Base-by-base conservation (phyloP, 2,329 filamentous ascomycete genomes). In the Alternaria infectoria region DNA sequence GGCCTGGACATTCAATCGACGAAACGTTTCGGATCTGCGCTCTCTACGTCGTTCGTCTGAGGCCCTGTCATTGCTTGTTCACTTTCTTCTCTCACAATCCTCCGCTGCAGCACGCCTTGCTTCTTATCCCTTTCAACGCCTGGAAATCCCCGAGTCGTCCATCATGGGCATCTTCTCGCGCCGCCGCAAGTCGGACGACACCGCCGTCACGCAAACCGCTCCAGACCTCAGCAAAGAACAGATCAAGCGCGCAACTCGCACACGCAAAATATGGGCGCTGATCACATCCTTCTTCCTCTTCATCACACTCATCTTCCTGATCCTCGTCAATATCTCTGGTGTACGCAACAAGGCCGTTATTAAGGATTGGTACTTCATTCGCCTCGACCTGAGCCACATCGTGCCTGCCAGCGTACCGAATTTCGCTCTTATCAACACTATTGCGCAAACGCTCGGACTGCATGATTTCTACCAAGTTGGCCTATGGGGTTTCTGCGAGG, bases 391-490 rank as follows among this genome's bases (percentile, higher is more conserved):
- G 52, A 88, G 91, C 70, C 87, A 96, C 73, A 91, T 97, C 76
- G 90, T 97, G 60, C 91, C 91, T 0, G 83, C 88, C 32, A 88
- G 87, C 6, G 87, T 92, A 15, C 90, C 91, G 45, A 91, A 93
- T 76, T 88, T 89, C 10, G 82, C 86, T 23, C 85, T 97, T 49
- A 91, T 97, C 80, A 97, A 97, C 83, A 93, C 90, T 49, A 93
- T 97, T 69, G 93, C 93, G 5, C 90, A 92, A 55, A 92, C 91
- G 21, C 84, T 97, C 57, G 95, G 94, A 28, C 85, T 97, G 52
- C 93, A 97, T 78, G 95, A 97, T 80, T 97, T 97, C 81, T 97
- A 97, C 80, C 91, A 93, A 73, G 91, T 97, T 26, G 94, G 94
- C 6, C 82, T 97, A 44, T 98, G 95, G 95, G 91, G 90, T 63